Evolutionary conservation across 2,329 filamentous ascomycete species (phyloP), one percentile per base, ranked within the genome.

Genomic region (Ophiostoma ulmi): DNA sequence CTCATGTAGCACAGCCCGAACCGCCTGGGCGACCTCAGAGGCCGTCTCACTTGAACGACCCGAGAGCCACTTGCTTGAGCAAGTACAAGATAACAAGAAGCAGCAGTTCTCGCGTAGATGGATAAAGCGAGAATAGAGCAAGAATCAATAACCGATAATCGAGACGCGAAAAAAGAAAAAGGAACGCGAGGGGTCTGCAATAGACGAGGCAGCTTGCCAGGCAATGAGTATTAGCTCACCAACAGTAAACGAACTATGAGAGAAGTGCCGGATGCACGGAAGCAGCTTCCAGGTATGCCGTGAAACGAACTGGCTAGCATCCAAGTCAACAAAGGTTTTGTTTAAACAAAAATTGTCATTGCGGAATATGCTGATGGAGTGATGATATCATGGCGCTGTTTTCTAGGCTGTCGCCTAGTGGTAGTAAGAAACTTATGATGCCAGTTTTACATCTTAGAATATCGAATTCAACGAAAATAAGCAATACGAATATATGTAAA

Each of bases 1-100:
- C 63, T 65, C 63, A 36, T 36, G 63, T 65, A 39, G 36, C 63
- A 65, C 63, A 65, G 63, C 63, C 63, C 35, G 63, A 31, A 36
- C 63, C 63, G 36, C 63, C 14, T 35, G 17, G 52, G 52, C n/a
- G 22, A 58, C 52, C 52, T 58, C 52, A 58, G 48, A 65, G 63
- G 63, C 63, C 36, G 63, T 65, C 63, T 65, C 63, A 65, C 20
- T 10, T 38, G 20, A 20, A 13, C 63, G 63, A 38, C 20, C 36
- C 63, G 63, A 38, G 35, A 65, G 35, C 63, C 63, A 39, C 35
- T 65, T 3, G 26, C 20, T 44, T 58, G 52, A 58, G 52, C 52
- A 13, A 58, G 52, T 58, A 5, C 22, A 58, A 22, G 52, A 58
- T 58, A 58, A 26, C n/a, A 22, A 14, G 17, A 20, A 48, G 14